Base-by-base conservation (phyloP, 1,139 yeast genomes). In the Suhomyces chickasaworum region DNA sequence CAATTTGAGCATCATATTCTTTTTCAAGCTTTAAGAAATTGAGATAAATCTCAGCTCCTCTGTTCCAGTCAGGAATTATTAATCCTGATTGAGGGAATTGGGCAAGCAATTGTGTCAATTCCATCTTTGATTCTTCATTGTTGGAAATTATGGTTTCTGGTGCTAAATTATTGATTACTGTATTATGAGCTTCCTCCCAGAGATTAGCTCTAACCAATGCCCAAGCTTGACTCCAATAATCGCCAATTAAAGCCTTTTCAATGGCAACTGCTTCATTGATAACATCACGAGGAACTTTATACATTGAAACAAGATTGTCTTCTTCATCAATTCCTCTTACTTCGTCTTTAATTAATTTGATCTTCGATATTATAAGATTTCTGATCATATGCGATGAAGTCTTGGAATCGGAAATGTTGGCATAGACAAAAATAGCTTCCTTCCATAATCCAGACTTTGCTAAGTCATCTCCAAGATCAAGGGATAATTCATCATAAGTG, bases 121-220 rank as follows among this genome's bases (percentile, higher is more conserved):
- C 55, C 21, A 15, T 12, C 21, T 30, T 48, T 25, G 42, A 46
- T n/a, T 43, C 47, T 12, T 64, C 58, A 7, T 73, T 66, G 46
- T 75, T 69, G 12, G 77, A 69, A 23, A 87, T 76, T 25, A 84
- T 77, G 22, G 82, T 75, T 38, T 64, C 57, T 9, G 98, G 97
- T 0, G 93, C 97, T 33, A 90, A 84, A 13, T 73, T 63, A 3
- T 68, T 58, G 3, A 81, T 59, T 4, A 88, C 69, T 0, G 81
- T 69, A 1, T 66, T 63, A 56, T 88, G 95, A 0, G 96, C 96
- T 38, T 80, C 82, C 1, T 68, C 71, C 73, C 81, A 80, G 41
- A 77, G 63, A 13, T 69, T 70, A 0, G 96, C 96, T n/a, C 71
- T 73, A 2, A 89, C 64, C 41, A 86, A 75, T 18, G 84, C 80